Base-by-base conservation (phyloP, 2,329 filamentous ascomycete genomes). In the Chlorencoelia australis region DNA sequence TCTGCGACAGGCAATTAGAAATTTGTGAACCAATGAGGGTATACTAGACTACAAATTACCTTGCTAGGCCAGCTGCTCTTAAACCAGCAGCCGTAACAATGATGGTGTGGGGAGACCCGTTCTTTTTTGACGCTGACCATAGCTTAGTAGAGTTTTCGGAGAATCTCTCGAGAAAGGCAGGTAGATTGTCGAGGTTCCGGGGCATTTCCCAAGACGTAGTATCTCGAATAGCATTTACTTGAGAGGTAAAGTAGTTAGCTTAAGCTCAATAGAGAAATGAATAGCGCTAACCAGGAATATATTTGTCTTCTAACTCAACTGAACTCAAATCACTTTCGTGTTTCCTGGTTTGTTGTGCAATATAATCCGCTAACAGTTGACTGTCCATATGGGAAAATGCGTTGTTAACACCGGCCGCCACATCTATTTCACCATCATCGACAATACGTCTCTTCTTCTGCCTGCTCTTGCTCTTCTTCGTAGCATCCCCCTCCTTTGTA, bases 51-150 rank as follows among this genome's bases (percentile, higher is more conserved):
- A 21, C n/a, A 13, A 20, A 49, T 59, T 64, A 82, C 78, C 81
- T 74, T 18, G 82, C 79, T 30, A 95, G 63, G 54, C 96, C 84
- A 11, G 89, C 87, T 4, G 91, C 87, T 52, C 91, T 71, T 38
- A 95, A 66, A 0, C 86, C 91, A 5, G 88, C 86, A 7, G 76
- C 75, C 9, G 88, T 77, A n/a, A 98, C 73, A 22, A 98, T 75
- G 37, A 98, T 69, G 1, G 89, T 96, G 59, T 96, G 91, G 20
- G 83, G 83, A 1, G 76, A 66, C 5, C 82, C 82, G 26, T 78
- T 79, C 50, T 76, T 67, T 61, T 80, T 73, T 0, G 82, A 72
- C 1, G 82, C 71, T 1, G 69, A 69, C 54, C 55, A 57, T 14
- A 94, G 65, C 37, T 66, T 69, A 37, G 68, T 65, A 1, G 72